phyloP scores from a whole-genome alignment of 2,329 filamentous ascomycete species.

The Pseudogymnoascus sp. region DNA sequence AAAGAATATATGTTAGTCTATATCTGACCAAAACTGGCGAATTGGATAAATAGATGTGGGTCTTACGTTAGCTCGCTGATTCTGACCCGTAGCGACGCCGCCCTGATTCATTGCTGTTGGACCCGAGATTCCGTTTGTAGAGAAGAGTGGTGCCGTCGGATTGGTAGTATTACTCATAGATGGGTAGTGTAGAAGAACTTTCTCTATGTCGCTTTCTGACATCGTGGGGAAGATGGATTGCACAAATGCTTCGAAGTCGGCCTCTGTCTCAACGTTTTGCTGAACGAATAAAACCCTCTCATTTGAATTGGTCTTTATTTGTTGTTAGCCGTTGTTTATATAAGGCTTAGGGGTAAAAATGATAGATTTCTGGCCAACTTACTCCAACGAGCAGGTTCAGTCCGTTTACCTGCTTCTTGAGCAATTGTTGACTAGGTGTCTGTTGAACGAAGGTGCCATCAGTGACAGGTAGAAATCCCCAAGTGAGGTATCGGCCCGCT shows the following conservation, averaged over 20 bases:
- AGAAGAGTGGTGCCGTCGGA: slow-evolving; percentile 19
- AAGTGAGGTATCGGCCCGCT: slow-evolving; percentile 17
- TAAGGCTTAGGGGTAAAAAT: neutral
- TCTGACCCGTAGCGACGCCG: slow-evolving; percentile 38
- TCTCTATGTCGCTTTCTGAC: slow-evolving; percentile 19
- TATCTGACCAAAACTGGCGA: neutral
- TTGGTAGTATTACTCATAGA: slow-evolving; percentile 18
- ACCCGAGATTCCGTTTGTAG: slow-evolving; percentile 29
- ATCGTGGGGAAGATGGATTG: slow-evolving; percentile 35
- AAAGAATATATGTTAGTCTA: neutral
- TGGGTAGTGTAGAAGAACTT: slow-evolving; percentile 33
- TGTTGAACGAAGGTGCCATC: slow-evolving; percentile 28
- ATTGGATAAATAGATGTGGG: neutral
- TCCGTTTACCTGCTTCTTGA: slow-evolving; percentile 25
- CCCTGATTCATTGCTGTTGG: slow-evolving; percentile 38
- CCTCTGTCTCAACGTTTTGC: slow-evolving; percentile 36
- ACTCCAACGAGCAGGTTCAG: slow-evolving; percentile 12
- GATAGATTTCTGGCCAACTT: neutral
- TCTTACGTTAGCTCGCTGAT: slow-evolving; percentile 37
- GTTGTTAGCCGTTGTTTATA: too few relatives aligned
- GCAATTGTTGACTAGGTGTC: slow-evolving; percentile 23
- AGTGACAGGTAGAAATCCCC: slow-evolving; percentile 30
- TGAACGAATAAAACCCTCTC: slow-evolving; percentile 42
- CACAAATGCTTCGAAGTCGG: slow-evolving; percentile 35
- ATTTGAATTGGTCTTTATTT: slow-evolving; percentile 39